A percentile compares a stretch with the other conserved stretches of the same genome.
These are phyloP conservation scores for Cyclotella kingstonii DNA, from an alignment of 108 stramenopile species.

Conservation along the genomic window DNA sequence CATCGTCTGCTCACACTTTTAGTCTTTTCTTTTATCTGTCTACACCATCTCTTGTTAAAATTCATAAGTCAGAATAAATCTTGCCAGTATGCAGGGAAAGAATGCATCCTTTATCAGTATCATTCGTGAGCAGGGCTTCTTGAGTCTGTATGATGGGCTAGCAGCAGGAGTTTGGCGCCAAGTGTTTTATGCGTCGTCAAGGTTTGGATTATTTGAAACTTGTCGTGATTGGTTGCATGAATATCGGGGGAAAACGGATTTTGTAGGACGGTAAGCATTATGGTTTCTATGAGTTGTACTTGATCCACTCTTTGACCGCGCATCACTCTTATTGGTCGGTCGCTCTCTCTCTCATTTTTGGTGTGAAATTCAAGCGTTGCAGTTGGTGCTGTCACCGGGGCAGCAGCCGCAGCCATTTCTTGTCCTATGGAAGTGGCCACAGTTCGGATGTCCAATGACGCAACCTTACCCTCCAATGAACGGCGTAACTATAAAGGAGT, in stretches of 20 bases:
- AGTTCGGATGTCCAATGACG: conserved; percentile 91
- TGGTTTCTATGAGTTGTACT: not conserved
- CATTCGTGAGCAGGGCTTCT: conserved; percentile 61
- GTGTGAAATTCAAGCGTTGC: no score
- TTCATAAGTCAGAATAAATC: conserved; percentile 71
- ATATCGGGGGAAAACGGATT: conserved; percentile 85
- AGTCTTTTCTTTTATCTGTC: not conserved
- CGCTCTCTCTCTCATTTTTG: no score
- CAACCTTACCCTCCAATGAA: conserved; percentile 68
- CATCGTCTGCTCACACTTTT: no score
- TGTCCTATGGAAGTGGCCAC: conserved; percentile 95
- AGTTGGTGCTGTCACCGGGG: conserved; percentile 83
- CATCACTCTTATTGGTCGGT: no score
- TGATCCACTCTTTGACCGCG: not conserved
- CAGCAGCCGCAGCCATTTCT: conserved; percentile 85
- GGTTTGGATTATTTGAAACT: conserved; percentile 91
- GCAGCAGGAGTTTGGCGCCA: conserved; percentile 85
- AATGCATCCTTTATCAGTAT: conserved; percentile 59
- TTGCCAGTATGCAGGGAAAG: conserved; percentile 71
- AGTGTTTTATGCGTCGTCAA: conserved; percentile 87
- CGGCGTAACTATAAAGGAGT: conserved; percentile 85
- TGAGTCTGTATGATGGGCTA: conserved; percentile 87
- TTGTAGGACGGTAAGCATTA: conserved; percentile 68
- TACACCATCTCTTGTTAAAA: not conserved
- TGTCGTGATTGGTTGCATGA: conserved; percentile 86